A percentile compares a stretch with the other conserved stretches of the same genome.
phyloP scores from a whole-genome alignment of 768 basidiomycete genomes.

The Kwoniella shandongensis region DNA sequence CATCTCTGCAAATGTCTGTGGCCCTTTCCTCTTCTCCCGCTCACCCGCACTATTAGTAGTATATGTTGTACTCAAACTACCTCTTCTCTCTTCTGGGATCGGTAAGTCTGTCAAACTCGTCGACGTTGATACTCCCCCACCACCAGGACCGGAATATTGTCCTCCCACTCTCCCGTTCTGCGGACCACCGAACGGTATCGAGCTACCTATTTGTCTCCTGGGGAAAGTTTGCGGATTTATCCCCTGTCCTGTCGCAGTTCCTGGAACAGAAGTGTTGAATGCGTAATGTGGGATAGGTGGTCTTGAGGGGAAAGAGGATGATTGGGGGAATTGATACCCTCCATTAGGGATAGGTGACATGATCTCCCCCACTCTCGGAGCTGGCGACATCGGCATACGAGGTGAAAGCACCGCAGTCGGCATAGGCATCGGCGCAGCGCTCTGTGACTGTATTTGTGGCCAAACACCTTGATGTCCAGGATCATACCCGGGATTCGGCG shows the following conservation, averaged over 20 bases:
- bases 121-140: slow-evolving; percentile 2
- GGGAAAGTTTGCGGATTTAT: slow-evolving; percentile 16
- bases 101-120: slow-evolving; percentile 16
- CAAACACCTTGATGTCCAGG: too few species aligned
- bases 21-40: slow-evolving; percentile 54
- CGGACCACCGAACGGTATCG: too few species aligned
- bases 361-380: slow-evolving; percentile 23
- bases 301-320: slow-evolving; percentile 12
- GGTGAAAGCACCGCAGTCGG: not conserved
- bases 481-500: too few species aligned
- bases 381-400: slow-evolving; percentile 8
- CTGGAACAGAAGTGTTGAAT: not conserved
- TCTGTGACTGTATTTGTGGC: not conserved
- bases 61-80: too few species aligned
- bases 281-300: slow-evolving; percentile 20
- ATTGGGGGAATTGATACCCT: slow-evolving; percentile 5
- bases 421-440: slow-evolving; percentile 10
- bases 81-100: slow-evolving; percentile 5
- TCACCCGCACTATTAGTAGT: too few species aligned
- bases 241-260: not conserved
- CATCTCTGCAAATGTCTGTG: slow-evolving; percentile 91
- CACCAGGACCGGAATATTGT: too few species aligned
- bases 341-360: slow-evolving; percentile 23
- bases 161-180: slow-evolving; percentile 1
- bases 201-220: not conserved